Base-by-base conservation (phyloP, 192 early-diverging fungal species). In the Linnemannia schmuckeri region DNA sequence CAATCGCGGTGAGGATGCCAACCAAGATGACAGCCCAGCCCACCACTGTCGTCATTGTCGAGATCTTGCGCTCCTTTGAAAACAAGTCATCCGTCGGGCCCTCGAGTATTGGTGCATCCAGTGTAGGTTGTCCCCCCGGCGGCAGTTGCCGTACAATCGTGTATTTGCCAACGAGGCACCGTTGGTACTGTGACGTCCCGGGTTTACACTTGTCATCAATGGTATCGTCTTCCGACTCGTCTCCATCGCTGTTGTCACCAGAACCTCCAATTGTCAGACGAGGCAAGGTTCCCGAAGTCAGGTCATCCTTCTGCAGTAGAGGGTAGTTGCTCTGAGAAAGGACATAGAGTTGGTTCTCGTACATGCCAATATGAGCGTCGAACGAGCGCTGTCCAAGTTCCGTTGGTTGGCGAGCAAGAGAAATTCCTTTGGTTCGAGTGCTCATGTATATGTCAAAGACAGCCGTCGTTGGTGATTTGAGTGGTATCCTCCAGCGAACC, bases 261-360 rank as follows among this genome's bases (percentile, higher is more conserved):
- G 72, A 40, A 6, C 70, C 79, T 6, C 78, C 85, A 24, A 87
- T 87, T 7, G 66, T 70, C 27, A 78, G 22, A 38, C 63, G 44
- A 17, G 70, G 79, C 22, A n/a, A 33, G 17, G 55, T 20, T 18
- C 33, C 69, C 40, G 20, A 44, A 4, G 72, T 79, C 40, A 49
- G 13, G 12, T 74, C 85, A 35, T 41, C 33, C 1, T 69, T 33
- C 7, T 57, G 47, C 69, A 81, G 24, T 27, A 81, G n/a, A 0
- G 85, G 85, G 30, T 75, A 87, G 37, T 87, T 87, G 41, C 70
- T 42, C 38, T 73, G 22, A 5, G 85, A 87, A 33, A 87, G 85
- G 17, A 87, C 85, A 38, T 81, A 87, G 8, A 87, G 72, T 8
- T 81, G 75, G 49, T 74, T 54, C 27, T 78, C 9, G 40, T 81